These are phyloP conservation scores for Candida montana DNA, from an alignment of 805 yeast genomes.

Conservation along the genomic window DNA sequence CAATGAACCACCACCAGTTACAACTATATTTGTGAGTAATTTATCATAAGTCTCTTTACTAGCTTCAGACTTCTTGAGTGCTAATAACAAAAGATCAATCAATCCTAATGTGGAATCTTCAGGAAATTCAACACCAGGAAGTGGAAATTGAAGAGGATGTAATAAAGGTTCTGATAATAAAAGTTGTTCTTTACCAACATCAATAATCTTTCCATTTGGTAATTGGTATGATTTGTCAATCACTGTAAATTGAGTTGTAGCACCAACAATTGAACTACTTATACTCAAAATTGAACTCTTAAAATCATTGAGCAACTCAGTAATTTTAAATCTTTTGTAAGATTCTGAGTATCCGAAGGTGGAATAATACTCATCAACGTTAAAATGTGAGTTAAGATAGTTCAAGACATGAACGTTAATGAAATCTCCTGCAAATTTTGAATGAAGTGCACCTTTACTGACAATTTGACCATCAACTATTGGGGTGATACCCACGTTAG, in stretches of 20 bases:
- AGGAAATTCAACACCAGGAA: slow-evolving; percentile 29
- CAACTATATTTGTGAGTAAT: slow-evolving; percentile 58
- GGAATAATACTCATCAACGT: slow-evolving; percentile 19
- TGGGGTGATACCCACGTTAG: slow-evolving; percentile 68
- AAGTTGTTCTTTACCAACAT: slow-evolving; percentile 48
- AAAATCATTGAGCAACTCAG: slow-evolving; percentile 42
- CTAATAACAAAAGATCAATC: slow-evolving; percentile 34
- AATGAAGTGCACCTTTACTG: slow-evolving; percentile 56
- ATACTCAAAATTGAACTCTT: slow-evolving; percentile 37
- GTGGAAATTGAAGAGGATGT: slow-evolving; percentile 50
- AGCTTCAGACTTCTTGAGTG: slow-evolving; percentile 39
- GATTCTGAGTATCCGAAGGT: slow-evolving; percentile 27
- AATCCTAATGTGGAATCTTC: slow-evolving; percentile 22
- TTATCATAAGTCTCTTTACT: slow-evolving; percentile 35
- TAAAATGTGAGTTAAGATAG: slow-evolving; percentile 33
- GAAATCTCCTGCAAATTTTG: slow-evolving; percentile 83
- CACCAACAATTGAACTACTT: slow-evolving; percentile 32
- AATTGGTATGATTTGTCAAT: slow-evolving; percentile 47
- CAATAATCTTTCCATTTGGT: slow-evolving; percentile 47
- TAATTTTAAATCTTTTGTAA: slow-evolving; percentile 33
- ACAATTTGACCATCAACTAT: slow-evolving; percentile 70
- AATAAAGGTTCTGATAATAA: slow-evolving; percentile 64
- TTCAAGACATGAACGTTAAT: slow-evolving; percentile 58
- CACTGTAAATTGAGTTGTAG: slow-evolving; percentile 29
- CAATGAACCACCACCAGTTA: slow-evolving; percentile 69